Evolutionary conservation across 1,284 basidiomycete species (phyloP), one percentile per base, ranked within the genome.

Genomic region (Cryptococcus floricola): DNA sequence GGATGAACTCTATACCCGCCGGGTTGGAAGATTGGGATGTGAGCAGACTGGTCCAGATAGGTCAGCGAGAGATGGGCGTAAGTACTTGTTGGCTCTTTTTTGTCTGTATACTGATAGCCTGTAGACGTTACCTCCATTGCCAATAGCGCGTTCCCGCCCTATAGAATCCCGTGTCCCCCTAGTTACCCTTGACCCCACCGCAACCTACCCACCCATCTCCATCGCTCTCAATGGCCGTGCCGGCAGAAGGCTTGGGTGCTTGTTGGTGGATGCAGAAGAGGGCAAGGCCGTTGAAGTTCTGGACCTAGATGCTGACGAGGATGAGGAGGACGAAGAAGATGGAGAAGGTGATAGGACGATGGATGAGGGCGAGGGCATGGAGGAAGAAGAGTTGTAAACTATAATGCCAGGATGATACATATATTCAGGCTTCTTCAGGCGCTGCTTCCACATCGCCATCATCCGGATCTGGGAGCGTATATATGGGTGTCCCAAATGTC

Each of bases 301-400:
- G 19, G 72, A 73, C 57, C 60, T 73, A 54, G 70, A 69, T n/a
- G 59, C 56, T 41, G 58, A 72, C 52, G 72, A 71, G 53, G 70
- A 68, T 43, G 66, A 60, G 10, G 65, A 63, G 16, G 31, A 34
- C 31, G 61, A 64, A 18, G 65, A 66, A 12, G 66, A 50, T n/a
- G 65, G 57, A 13, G 62, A 60, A 19, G 67, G 61, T 12, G 62
- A 61, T 13, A 62, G 53, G 3, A 58, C 56, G 12, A 63, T 60
- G 12, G 57, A 48, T 16, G 55, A 41, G 50, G 53, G 53, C 14
- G 53, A 51, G 27, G 52, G 58, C 25, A 46, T n/a, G 50, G 54
- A 54, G 14, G 60, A 34, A 8, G 58, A 60, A 13, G 31, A 25
- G 25, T 6, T 42, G 7, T 42, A 23, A 8, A 9, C 23, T 42